phyloP scores from a whole-genome alignment of 2,329 filamentous ascomycete species.

The Trichophyton schoenleinii region DNA sequence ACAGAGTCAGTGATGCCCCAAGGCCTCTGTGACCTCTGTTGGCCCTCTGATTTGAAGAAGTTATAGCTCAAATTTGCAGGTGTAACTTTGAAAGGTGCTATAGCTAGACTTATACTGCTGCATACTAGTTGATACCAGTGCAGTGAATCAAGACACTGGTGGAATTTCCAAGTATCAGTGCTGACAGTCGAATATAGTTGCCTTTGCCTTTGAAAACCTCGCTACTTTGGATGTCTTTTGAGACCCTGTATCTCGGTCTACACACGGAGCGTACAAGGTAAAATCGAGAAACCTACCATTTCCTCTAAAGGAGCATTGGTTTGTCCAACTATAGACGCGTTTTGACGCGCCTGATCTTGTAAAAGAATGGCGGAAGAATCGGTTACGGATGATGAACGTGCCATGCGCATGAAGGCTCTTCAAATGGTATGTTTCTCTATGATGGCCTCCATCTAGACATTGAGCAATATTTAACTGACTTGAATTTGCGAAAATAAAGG shows the following conservation, averaged over 20 bases:
- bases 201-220: neutral
- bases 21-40: neutral
- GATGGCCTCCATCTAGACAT: neutral
- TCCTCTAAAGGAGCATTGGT: neutral
- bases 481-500: constrained; percentile 16
- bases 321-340: neutral
- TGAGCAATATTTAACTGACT: neutral
- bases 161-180: too few species aligned
- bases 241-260: neutral
- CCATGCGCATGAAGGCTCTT: constrained; percentile 18
- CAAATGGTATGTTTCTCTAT: constrained; percentile 19
- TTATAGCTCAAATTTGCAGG: neutral
- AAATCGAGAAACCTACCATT: neutral
- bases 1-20: neutral
- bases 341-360: neutral
- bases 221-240: neutral
- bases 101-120: neutral
- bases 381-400: constrained; percentile 8
- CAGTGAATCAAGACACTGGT: neutral
- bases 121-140: neutral
- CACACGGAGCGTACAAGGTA: neutral
- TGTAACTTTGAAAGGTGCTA: neutral
- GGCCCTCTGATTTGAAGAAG: neutral
- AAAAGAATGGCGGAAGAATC: constrained; percentile 11
- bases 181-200: neutral